Evolutionary conservation across 2,329 filamentous ascomycete species (phyloP), one percentile per base, ranked within the genome.

Genomic region (Truncatella angustata): DNA sequence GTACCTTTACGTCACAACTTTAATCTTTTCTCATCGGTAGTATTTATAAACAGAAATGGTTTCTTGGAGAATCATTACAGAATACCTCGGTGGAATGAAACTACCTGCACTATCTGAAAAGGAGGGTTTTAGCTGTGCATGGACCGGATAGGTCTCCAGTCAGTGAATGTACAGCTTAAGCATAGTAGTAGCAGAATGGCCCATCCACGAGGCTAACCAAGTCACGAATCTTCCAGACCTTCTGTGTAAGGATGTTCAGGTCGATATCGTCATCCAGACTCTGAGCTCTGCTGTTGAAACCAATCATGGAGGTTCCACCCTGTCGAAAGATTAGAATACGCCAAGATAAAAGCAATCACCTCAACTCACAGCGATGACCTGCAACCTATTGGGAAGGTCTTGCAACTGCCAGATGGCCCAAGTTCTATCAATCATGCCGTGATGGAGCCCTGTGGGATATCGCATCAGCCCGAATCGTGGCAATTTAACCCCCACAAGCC

Each of bases 181-280:
- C 61, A 44, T 67, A 70, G 3, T 59, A 53, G 49, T 65, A 66
- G 36, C 63, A 70, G 37, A 62, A 57, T 2, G 61, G 61, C 4
- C 63, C 64, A 9, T 63, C 64, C 7, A 66, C 54, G 3, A 60
- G 55, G 46, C 63, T 65, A 20, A 61, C 53, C 18, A 63, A 49
- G 3, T 69, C 60, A 14, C 58, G 47, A 9, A 67, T 60, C 55
- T 58, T 59, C 43, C 56, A 53, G 4, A 54, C 43, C 34, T 58
- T 60, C 2, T 49, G 40, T 0, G 51, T 50, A 12, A 40, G 52
- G 3, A 60, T 52, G 2, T 57, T 53, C 20, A 57, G 53, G n/a
- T 57, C 51, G 4, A 57, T 23, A 12, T 23, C 12, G 35, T 58
- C 52, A 4, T 58, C 56, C 32, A 59, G 28, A 3, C 55, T 58